Percentiles rank a stretch among this genome's conserved stretches.
Conservation (phyloP, 2,329 filamentous ascomycete genomes). For the Aaosphaeria pasadenensis region DNA sequence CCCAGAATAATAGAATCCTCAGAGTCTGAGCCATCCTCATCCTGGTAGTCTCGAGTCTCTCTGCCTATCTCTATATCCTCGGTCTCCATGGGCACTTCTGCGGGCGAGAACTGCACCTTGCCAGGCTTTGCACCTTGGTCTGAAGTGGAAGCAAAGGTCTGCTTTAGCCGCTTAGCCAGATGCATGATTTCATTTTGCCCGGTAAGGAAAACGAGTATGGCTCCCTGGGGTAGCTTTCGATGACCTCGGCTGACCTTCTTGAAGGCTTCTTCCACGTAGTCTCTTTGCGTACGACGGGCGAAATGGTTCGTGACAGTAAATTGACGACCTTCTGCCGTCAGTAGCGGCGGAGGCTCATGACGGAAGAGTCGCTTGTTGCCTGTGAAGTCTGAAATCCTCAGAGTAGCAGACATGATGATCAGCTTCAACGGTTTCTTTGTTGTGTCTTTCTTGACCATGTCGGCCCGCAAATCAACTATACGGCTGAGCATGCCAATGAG, state of each 20-base stretch:
- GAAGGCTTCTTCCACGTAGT: slow-evolving; percentile 90
- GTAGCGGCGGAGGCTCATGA: slow-evolving; percentile 69
- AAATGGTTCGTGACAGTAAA: slow-evolving; percentile 91
- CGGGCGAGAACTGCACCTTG: slow-evolving; percentile 72
- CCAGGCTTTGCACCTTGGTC: slow-evolving; percentile 52
- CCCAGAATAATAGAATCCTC: slow-evolving; percentile 61
- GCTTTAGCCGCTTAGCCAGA: slow-evolving; percentile 75
- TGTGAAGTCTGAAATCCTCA: slow-evolving; percentile 86
- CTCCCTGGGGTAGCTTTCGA: slow-evolving; percentile 82
- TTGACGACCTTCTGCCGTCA: slow-evolving; percentile 89
- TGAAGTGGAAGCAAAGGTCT: slow-evolving; percentile 58
- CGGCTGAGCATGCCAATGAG: slow-evolving; percentile 96
- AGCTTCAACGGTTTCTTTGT: slow-evolving; percentile 76
- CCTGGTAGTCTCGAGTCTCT: slow-evolving; percentile 36
- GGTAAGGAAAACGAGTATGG: slow-evolving; percentile 91
- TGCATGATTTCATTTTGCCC: slow-evolving; percentile 87
- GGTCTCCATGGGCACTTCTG: slow-evolving; percentile 73
- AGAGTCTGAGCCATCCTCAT: slow-evolving; percentile 49
- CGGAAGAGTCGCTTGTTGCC: slow-evolving; percentile 79
- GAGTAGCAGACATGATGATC: slow-evolving; percentile 96
- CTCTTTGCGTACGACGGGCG: slow-evolving; percentile 72
- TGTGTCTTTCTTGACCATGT: slow-evolving; percentile 69
- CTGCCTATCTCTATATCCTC: slow-evolving; percentile 83
- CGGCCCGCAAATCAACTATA: slow-evolving; percentile 78
- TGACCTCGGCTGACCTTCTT: slow-evolving; percentile 85